These are phyloP conservation scores for Moesziomyces sp. DNA, from an alignment of 1,284 basidiomycete genomes.

Conservation along the genomic window DNA sequence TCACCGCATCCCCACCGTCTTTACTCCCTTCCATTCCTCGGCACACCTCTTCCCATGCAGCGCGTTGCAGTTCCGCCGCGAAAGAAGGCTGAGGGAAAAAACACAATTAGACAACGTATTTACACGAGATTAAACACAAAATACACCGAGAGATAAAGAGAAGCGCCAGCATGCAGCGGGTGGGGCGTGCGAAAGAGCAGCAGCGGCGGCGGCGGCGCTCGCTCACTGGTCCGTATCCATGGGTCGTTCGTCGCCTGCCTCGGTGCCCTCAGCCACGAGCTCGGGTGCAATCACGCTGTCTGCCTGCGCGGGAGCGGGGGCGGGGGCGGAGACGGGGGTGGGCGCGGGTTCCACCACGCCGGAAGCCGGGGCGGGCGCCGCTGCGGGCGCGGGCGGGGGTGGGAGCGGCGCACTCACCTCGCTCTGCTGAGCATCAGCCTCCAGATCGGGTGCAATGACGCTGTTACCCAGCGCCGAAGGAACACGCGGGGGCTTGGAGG, in stretches of 20 bases:
- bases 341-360: conserved; percentile 29
- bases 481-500: conserved; percentile 34
- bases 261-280: not conserved
- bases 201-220: too few relatives aligned
- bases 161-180: too few relatives aligned
- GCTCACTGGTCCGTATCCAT: conserved; percentile 19
- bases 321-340: conserved; percentile 4
- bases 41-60: too few relatives aligned
- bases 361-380: not conserved
- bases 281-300: conserved; percentile 5
- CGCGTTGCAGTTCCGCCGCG: too few relatives aligned
- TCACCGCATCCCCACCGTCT: too few relatives aligned
- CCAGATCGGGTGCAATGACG: conserved; percentile 16
- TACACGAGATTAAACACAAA: too few relatives aligned
- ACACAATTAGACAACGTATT: too few relatives aligned
- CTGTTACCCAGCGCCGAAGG: conserved; percentile 18
- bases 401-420: conserved; percentile 6
- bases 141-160: too few relatives aligned
- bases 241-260: conserved; percentile 7
- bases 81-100: too few relatives aligned
- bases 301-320: not conserved
- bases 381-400: conserved; percentile 2
- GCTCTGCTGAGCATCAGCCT: conserved; percentile 1
- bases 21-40: too few relatives aligned
- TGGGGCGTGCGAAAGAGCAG: too few relatives aligned